These are phyloP conservation scores for Oidiodendron maius DNA, from an alignment of 495 filamentous ascomycete species.

Conservation along the genomic window DNA sequence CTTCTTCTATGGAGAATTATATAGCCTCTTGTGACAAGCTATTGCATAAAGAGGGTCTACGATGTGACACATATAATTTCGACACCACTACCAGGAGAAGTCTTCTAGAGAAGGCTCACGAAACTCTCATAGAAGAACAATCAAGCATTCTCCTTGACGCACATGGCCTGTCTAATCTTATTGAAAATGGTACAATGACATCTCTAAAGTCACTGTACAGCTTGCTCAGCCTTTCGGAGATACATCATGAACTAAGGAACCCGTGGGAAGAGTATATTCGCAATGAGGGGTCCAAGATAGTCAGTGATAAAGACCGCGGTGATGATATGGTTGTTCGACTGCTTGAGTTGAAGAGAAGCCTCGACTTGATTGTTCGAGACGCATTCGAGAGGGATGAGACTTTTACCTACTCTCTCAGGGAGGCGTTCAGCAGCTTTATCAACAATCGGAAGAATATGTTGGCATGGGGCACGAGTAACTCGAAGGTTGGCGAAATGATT, in stretches of 20 bases:
- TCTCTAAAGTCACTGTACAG: conserved; percentile 72
- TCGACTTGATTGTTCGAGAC: conserved; percentile 66
- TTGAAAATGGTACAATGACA: conserved; percentile 56
- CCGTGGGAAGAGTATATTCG: conserved; percentile 77
- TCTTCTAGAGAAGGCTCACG: conserved; percentile 64
- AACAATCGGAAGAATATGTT: conserved; percentile 70
- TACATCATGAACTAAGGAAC: conserved; percentile 57
- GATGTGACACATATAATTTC: conserved; percentile 74
- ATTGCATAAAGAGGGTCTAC: conserved; percentile 61
- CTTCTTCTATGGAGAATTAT: conserved; percentile 59
- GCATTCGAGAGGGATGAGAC: conserved; percentile 70
- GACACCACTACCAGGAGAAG: conserved; percentile 75
- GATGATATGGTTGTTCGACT: conserved; percentile 85
- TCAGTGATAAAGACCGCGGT: conserved; percentile 70
- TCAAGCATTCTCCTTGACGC: conserved; percentile 54
- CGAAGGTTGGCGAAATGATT: conserved; percentile 97
- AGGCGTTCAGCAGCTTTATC: conserved; percentile 84
- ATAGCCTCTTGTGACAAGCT: conserved; percentile 58
- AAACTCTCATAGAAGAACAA: conserved; percentile 56
- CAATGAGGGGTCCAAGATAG: conserved; percentile 66
- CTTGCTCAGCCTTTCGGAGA: conserved; percentile 59
- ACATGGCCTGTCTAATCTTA: conserved; percentile 58
- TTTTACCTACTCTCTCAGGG: conserved; percentile 69
- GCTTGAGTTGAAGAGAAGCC: conserved; percentile 71
- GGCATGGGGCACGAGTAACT: conserved; percentile 71